Evolutionary conservation across 257 asterid genomes (phyloP), one percentile per base, ranked within the genome.

Genomic region (Solanum chiquidenum): DNA sequence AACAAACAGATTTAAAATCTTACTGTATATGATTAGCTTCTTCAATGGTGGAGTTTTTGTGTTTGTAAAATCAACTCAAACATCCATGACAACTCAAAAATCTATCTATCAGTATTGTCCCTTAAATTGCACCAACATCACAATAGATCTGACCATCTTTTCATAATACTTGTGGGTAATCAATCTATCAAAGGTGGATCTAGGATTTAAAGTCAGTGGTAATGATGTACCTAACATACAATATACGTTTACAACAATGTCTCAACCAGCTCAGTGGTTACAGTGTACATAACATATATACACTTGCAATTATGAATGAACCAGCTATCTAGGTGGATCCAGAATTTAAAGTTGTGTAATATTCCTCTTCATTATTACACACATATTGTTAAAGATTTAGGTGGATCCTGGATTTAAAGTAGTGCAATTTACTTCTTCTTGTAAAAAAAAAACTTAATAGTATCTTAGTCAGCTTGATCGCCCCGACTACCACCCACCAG

Each of bases 71-170:
- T 42, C 35, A 76, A n/a, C 62, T 76, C 84, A 40, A 76, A 76
- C 16, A 40, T 42, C 9, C 23, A 42, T 76, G 60, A 76, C 23
- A 76, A n/a, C 60, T 76, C 83, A 40, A 80, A 80, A 16, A 27
- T 29, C 23, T n/a, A 80, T 80, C 29, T 16, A 46, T 29, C 66
- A 79, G 64, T 25, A 14, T 9, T 49, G 16, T 80, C 31, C 85
- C 42, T 46, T 49, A 79, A 44, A 80, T 18, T 20, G 42, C 69
- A 46, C 40, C 27, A 80, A 80, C 68, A 46, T 49, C 42, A 29
- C 27, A 29, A 80, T 29, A 80, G 9, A 94, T 94, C 93, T 92
- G 93, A 73, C 84, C 60, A 49, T 72, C 23, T 77, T 79, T 46
- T 6, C 18, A 49, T 46, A 27, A 79, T 7, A 25, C 2, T 44